Evolutionary conservation across 2,329 filamentous ascomycete genomes (phyloP), one percentile per base, ranked within the genome.

Genomic region (Thelonectria blattea): DNA sequence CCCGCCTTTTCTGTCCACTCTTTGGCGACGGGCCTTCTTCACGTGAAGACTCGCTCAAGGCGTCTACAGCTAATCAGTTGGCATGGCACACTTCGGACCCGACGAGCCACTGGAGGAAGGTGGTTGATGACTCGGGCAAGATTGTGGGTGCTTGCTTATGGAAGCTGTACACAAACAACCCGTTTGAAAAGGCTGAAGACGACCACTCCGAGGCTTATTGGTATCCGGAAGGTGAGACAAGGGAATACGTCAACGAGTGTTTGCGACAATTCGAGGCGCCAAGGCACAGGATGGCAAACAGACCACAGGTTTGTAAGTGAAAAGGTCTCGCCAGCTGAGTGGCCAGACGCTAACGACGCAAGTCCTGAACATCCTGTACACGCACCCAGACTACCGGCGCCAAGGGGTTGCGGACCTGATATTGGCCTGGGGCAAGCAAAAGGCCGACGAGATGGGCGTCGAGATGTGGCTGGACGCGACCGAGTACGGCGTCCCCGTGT

Each of bases 391-490:
- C 18, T 55, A 64, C 43, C 67, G 65, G 3, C 64, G 57, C 15
- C 62, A 63, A 24, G 67, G 67, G n/a, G 64, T 69, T 30, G 64
- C 67, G 7, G 60, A 67, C 22, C 5, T 69, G 5, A 64, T 69
- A 1, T 45, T 69, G 57, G 32, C 48, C 20, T 69, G 67, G 67
- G 67, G 67, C 17, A 69, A 62, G 27, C 43, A 66, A 15, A 68
- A 67, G 10, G 67, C 67, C 15, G 67, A 68, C 14, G 65, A 68
- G 41, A 62, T 69, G 67, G 67, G 65, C 1, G 62, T 68, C 2
- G 67, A 69, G 27, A 65, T 69, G 20, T 69, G 67, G 67, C 52
- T 69, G 0, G 67, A 68, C 43, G 63, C 67, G 1, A 69, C 66
- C 7, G 58, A 67, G 20, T 62, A 61, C 3, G 67, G 67, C 0